A percentile compares a stretch with the other conserved stretches of the same genome.
Conservation (phyloP, 441 rosid species). For the Viola pubescens region DNA sequence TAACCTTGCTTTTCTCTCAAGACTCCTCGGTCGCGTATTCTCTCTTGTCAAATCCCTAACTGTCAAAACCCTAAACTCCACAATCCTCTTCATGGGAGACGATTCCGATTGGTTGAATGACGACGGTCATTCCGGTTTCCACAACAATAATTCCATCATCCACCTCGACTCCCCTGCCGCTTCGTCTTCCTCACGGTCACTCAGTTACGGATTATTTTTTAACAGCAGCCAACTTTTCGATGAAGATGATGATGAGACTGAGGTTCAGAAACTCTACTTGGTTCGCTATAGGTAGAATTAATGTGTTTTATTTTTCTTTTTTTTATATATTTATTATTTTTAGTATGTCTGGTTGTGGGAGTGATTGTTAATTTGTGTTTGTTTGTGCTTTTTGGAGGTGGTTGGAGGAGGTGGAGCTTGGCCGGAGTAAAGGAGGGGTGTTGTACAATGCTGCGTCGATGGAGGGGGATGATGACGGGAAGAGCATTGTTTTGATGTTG, state of each 20-base stretch:
- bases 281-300: constrained; percentile 39
- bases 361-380: constrained; percentile 1
- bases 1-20: constrained; percentile 15
- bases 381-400: constrained; percentile 31
- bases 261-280: constrained; percentile 32
- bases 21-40: constrained; percentile 2
- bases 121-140: background rate
- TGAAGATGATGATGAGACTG: constrained; percentile 17
- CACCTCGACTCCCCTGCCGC: background rate
- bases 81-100: constrained; percentile 30
- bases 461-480: constrained; percentile 15
- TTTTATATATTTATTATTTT: background rate
- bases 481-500: constrained; percentile 54
- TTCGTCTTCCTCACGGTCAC: constrained; percentile 16
- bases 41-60: constrained; percentile 25
- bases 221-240: constrained; percentile 11
- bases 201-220: background rate
- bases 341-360: background rate
- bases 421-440: constrained; percentile 14
- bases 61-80: constrained; percentile 23
- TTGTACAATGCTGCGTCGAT: constrained; percentile 32
- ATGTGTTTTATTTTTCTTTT: background rate
- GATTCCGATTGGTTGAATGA: constrained; percentile 13
- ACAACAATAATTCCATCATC: constrained; percentile 16
- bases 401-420: constrained; percentile 40